Base-by-base conservation (phyloP, 2,329 filamentous ascomycete genomes). In the Hymenoscyphus fructigenus region DNA sequence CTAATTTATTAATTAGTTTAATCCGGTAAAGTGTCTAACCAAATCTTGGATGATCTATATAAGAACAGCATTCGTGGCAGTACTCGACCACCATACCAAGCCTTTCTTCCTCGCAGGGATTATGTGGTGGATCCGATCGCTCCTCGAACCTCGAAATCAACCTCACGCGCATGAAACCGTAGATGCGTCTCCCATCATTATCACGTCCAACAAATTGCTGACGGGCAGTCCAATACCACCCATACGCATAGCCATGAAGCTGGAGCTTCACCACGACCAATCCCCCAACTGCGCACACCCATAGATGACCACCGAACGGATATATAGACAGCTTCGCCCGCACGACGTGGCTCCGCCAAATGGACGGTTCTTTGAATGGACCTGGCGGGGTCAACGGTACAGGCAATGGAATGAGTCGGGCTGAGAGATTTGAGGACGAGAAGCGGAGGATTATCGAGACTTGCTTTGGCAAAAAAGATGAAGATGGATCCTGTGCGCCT, bases 361-460 rank as follows among this genome's bases (percentile, higher is more conserved):
- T 76, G 75, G 75, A 76, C 65, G 71, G 70, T 67, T 68, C 68
- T 64, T 67, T 69, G 66, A 74, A 72, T 72, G 73, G 74, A 70
- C 63, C 74, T 70, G 69, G 72, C 68, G 73, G 70, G 73, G 69
- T 70, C 70, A 72, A 69, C 68, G 67, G 69, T 34, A n/a, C 47
- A 38, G 56, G 44, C 47, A 69, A 67, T 71, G 69, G 66, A 50
- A 70, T 74, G 73, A 73, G 63, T 32, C 69, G 74, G 47, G 94
- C 94, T 63, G 92, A 97, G 80, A 87, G 88, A 73, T 99, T 98
- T 77, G 95, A 99, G 78, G 93, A 98, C 75, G 95, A 99, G 83
- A 97, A 97, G 83, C 85, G 87, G 77, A 88, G 95, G 76, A 97
- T 99, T 74, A 90, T 96, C 69, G 91, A 96, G 68, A 97, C 91